Evolutionary conservation across 169 alveolate species (phyloP).

Genomic region (Plasmodium vivax): DNA sequence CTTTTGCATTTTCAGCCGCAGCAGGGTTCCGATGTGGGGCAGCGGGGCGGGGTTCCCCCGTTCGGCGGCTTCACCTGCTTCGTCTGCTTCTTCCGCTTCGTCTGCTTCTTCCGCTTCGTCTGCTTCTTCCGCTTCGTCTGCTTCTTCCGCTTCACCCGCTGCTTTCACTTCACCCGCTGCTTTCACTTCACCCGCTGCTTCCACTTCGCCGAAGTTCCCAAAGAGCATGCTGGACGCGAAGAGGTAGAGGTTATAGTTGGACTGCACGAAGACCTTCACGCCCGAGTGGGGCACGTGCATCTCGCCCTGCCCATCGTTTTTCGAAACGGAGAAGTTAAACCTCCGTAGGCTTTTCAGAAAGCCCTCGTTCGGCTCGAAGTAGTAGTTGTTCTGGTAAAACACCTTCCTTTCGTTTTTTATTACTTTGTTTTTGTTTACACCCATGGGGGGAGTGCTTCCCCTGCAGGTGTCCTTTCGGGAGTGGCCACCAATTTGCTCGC

Average conservation of each 20-base stretch:
- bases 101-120: too few species aligned
- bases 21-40: conserved; percentile 29
- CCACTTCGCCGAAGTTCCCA: background rate
- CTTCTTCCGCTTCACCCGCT: too few species aligned
- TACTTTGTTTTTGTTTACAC: conserved; percentile 16
- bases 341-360: conserved; percentile 32
- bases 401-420: conserved; percentile 22
- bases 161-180: too few species aligned
- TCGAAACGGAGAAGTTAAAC: conserved; percentile 40
- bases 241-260: conserved; percentile 44
- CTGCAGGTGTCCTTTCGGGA: background rate
- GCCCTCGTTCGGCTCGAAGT: conserved; percentile 17
- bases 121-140: too few species aligned
- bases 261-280: conserved; percentile 41
- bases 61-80: background rate
- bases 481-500: background rate
- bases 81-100: too few species aligned
- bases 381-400: conserved; percentile 32
- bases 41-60: background rate
- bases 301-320: conserved; percentile 22
- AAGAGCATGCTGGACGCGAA: conserved; percentile 57
- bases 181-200: too few species aligned
- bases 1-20: background rate
- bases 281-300: conserved; percentile 33
- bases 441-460: background rate